phyloP scores from a whole-genome alignment of 148 eudicot genomes.

The Tetragonia tetragonoides region DNA sequence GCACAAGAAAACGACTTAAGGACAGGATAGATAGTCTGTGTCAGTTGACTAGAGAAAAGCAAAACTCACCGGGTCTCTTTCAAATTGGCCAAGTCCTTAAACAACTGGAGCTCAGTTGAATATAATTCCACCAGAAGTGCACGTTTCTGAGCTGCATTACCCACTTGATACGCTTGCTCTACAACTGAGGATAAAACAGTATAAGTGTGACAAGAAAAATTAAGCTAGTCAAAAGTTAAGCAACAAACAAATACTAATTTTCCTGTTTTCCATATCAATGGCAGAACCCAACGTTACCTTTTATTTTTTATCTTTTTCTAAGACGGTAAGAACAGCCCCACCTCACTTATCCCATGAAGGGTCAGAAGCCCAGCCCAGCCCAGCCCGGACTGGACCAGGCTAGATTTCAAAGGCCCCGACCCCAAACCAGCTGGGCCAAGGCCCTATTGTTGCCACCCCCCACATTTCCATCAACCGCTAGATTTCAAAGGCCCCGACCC shows the following conservation, averaged over 20 bases:
- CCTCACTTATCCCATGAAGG: too few relatives aligned
- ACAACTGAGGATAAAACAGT: slow-evolving; percentile 45
- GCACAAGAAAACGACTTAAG: background rate
- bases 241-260: background rate
- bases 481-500: too few relatives aligned
- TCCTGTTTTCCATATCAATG: too few relatives aligned
- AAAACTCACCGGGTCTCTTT: slow-evolving; percentile 66
- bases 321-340: too few relatives aligned
- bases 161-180: slow-evolving; percentile 79
- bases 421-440: too few relatives aligned
- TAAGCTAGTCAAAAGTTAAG: background rate
- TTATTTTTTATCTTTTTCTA: too few relatives aligned
- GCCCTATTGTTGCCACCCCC: too few relatives aligned
- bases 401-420: too few relatives aligned
- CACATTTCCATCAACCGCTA: too few relatives aligned
- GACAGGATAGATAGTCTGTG: background rate
- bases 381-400: too few relatives aligned
- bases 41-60: background rate
- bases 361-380: too few relatives aligned
- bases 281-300: too few relatives aligned
- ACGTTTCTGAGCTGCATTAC: slow-evolving; percentile 79
- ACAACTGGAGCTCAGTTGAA: slow-evolving; percentile 90
- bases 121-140: slow-evolving; percentile 78
- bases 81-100: slow-evolving; percentile 67
- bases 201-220: background rate